Conservation (phyloP, 2,329 filamentous ascomycete genomes). For the Alternaria sp. region DNA sequence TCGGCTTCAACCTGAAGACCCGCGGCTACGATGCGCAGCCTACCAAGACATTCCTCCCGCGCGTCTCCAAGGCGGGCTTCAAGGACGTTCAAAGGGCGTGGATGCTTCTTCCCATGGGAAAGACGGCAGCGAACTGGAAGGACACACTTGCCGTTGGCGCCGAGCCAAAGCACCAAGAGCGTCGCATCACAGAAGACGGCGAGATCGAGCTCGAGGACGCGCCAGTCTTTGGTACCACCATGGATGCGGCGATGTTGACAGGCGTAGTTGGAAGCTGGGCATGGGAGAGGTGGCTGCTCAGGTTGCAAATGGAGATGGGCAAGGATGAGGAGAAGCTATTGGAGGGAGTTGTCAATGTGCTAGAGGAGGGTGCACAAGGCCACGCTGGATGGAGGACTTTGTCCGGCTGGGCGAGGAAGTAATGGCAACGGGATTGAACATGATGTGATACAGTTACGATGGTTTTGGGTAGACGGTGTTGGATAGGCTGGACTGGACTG, state of each 20-base stretch:
- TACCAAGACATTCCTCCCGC: constrained; percentile 78
- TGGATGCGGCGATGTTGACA: constrained; percentile 74
- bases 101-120: constrained; percentile 86
- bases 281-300: constrained; percentile 96
- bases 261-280: constrained; percentile 85
- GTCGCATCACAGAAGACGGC: constrained; percentile 45
- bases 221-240: constrained; percentile 56
- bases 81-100: constrained; percentile 81
- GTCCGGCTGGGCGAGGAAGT: constrained; percentile 57
- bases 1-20: constrained; percentile 86
- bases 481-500: constrained; percentile 5
- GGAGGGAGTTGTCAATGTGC: constrained; percentile 62
- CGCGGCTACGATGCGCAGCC: constrained; percentile 88
- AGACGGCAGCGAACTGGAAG: constrained; percentile 47
- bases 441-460: constrained; percentile 7
- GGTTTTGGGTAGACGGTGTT: background rate
- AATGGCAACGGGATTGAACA: constrained; percentile 5
- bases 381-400: constrained; percentile 66
- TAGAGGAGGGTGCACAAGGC: constrained; percentile 65
- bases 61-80: constrained; percentile 78
- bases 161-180: constrained; percentile 39
- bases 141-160: constrained; percentile 46
- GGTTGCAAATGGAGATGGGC: constrained; percentile 84
- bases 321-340: constrained; percentile 63
- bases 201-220: constrained; percentile 36